Conservation (phyloP, 202 grass and related monocot genomes). For the Eragrostis tef region DNA sequence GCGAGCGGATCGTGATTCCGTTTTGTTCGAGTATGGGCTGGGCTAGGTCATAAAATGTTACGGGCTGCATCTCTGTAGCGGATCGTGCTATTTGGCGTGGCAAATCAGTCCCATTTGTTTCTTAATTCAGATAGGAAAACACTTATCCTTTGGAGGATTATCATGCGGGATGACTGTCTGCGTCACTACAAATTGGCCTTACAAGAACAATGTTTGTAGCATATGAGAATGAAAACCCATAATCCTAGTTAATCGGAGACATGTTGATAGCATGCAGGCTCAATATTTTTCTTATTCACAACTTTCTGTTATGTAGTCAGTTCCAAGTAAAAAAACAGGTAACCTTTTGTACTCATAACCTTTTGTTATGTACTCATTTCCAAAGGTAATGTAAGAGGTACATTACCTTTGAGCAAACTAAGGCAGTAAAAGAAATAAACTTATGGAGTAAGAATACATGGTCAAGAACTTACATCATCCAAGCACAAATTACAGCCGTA, state of each 20-base stretch:
- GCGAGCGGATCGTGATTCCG: neutral
- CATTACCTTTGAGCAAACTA: neutral
- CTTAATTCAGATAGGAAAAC: conserved; percentile 9
- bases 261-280: neutral
- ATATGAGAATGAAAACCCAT: neutral
- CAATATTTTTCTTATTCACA: neutral
- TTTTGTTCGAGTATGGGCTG: neutral
- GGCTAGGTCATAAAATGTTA: neutral
- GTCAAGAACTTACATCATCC: conserved; percentile 93
- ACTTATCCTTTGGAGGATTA: neutral
- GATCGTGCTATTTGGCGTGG: no score
- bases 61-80: neutral
- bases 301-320: neutral
- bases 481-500: conserved; percentile 81
- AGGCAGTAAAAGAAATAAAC: neutral
- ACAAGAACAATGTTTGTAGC: neutral
- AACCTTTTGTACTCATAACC: neutral
- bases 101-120: no score
- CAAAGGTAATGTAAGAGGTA: neutral
- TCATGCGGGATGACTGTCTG: neutral
- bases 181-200: no score
- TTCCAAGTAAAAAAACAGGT: neutral
- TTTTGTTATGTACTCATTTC: neutral
- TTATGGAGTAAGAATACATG: neutral
- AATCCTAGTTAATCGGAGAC: neutral